Percentiles rank a stretch among this genome's conserved stretches.
These are phyloP conservation scores for Kwoniella heveanensis DNA, from an alignment of 768 basidiomycete genomes.

Conservation along the genomic window DNA sequence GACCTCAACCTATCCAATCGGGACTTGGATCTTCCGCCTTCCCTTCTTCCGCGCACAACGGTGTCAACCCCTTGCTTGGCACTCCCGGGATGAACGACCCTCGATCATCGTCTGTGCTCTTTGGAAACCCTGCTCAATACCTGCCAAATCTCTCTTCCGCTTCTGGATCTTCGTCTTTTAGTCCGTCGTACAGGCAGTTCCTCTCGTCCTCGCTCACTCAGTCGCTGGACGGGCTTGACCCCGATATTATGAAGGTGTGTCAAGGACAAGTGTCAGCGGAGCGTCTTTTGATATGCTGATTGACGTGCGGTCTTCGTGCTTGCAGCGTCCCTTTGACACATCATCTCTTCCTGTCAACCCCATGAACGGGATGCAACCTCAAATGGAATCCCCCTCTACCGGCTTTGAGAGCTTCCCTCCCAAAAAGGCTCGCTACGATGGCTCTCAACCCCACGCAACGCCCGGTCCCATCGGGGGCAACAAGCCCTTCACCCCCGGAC, in stretches of 20 bases:
- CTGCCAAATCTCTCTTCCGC: constrained; percentile 10
- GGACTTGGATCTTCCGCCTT: constrained; percentile 20
- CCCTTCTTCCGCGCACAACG: constrained; percentile 10
- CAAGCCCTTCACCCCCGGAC: constrained; percentile 25
- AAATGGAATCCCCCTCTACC: constrained; percentile 29
- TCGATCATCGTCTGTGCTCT: constrained; percentile 1
- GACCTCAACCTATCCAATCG: constrained; percentile 6
- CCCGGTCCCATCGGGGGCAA: constrained; percentile 18
- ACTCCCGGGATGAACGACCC: constrained; percentile 20
- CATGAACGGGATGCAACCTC: constrained; percentile 38
- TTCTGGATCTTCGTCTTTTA: constrained; percentile 10
- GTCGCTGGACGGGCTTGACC: constrained; percentile 32
- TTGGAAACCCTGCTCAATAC: constrained; percentile 13
- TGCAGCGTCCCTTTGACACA: constrained; percentile 41
- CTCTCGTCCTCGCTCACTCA: constrained; percentile 23
- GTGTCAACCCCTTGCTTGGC: constrained; percentile 1
- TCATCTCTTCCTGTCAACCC: constrained; percentile 44
- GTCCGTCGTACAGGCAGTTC: constrained; percentile 26
- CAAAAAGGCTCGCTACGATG: constrained; percentile 39
- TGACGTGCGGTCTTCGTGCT: neutral
- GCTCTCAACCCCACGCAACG: constrained; percentile 12
- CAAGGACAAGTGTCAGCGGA: neutral
- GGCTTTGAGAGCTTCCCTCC: constrained; percentile 30
- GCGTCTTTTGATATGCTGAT: too few relatives aligned
- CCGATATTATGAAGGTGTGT: constrained; percentile 50